Percentiles rank a stretch among this genome's conserved stretches.
phyloP scores from a whole-genome alignment of 2,329 filamentous ascomycete species.

The Capronia americana region DNA sequence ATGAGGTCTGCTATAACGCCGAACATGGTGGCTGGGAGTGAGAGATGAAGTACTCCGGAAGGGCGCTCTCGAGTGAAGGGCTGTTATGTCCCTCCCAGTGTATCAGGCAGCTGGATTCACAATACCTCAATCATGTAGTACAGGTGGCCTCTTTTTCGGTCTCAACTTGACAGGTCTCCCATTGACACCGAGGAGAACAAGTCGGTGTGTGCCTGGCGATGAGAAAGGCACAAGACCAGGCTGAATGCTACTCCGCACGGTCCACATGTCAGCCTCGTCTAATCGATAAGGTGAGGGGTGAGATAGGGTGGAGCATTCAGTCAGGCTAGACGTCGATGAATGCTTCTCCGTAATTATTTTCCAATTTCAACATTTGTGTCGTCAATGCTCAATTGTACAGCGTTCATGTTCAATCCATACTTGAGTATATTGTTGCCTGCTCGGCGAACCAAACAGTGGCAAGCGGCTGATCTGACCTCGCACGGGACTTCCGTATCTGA shows the following conservation, averaged over 20 bases:
- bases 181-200: neutral
- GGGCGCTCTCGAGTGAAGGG: neutral
- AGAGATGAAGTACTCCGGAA: neutral
- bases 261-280: conserved; percentile 15
- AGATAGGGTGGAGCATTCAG: conserved; percentile 1
- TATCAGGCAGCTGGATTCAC: conserved; percentile 12
- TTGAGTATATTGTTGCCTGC: neutral
- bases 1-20: conserved; percentile 77
- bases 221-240: conserved; percentile 7
- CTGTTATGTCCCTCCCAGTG: conserved; percentile 9
- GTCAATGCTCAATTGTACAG: neutral
- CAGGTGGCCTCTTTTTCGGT: conserved; percentile 16
- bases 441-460: neutral
- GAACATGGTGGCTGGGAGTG: conserved; percentile 65
- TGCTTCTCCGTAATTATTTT: neutral
- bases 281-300: conserved; percentile 21
- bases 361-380: neutral
- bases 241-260: conserved; percentile 8
- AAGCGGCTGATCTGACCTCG: neutral
- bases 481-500: neutral
- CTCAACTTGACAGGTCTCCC: conserved; percentile 10
- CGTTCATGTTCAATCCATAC: neutral
- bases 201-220: conserved; percentile 11
- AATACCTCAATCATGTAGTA: conserved; percentile 4
- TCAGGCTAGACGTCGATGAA: neutral